Conservation (phyloP, 345 rosid species). For the Brassica cretica region DNA sequence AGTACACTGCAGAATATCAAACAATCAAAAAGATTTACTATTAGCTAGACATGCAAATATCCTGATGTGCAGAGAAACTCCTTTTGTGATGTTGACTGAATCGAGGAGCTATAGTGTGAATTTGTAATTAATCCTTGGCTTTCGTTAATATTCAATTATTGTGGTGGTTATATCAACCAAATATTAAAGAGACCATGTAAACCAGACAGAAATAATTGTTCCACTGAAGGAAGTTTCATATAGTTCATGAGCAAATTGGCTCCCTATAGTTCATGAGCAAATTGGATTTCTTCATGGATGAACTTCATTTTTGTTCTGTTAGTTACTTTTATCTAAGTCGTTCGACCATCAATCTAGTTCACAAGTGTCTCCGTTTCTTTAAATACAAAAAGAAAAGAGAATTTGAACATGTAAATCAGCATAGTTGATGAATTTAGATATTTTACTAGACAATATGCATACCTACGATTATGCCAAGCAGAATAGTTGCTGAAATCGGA, state of each 20-base stretch:
- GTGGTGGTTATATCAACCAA: constrained; percentile 7
- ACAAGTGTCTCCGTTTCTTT: neutral
- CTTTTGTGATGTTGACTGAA: constrained; percentile 16
- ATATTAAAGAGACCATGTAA: constrained; percentile 1
- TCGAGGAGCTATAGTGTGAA: neutral
- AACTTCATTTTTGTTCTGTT: neutral
- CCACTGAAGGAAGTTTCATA: neutral
- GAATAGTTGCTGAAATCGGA: constrained; percentile 86
- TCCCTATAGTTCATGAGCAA: neutral
- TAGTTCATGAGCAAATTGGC: constrained; percentile 3
- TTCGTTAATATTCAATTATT: neutral
- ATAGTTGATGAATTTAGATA: neutral
- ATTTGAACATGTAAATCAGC: neutral
- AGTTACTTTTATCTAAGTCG: neutral
- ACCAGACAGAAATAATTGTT: neutral
- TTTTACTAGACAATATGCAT: constrained; percentile 12
- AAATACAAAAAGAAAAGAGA: neutral
- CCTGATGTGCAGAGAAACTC: constrained; percentile 9
- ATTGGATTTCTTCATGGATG: neutral
- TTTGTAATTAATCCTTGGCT: constrained; percentile 4
- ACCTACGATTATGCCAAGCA: constrained; percentile 99
- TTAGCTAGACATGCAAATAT: constrained; percentile 9
- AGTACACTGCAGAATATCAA: constrained; percentile 63
- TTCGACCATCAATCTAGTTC: constrained; percentile 12
- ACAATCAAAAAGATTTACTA: neutral